A percentile compares a stretch with the other conserved stretches of the same genome.
Conservation (phyloP, 495 filamentous ascomycete genomes). For the Halenospora varia region DNA sequence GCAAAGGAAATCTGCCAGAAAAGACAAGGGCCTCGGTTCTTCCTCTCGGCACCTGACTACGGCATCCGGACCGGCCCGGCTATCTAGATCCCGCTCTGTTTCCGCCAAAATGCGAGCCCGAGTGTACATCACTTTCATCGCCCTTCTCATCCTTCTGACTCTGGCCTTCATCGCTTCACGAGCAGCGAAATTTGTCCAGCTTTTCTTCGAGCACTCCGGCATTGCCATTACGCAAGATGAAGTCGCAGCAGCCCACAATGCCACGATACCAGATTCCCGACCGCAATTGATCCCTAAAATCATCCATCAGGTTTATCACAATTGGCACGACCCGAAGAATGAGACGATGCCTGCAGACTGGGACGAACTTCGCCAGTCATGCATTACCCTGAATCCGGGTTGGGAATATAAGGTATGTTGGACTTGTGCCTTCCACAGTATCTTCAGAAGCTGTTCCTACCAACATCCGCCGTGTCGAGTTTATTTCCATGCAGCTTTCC, state of each 20-base stretch:
- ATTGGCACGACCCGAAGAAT: slow-evolving; percentile 36
- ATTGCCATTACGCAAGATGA: slow-evolving; percentile 38
- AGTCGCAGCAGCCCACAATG: slow-evolving; percentile 28
- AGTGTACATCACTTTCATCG: not conserved
- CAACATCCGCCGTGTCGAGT: no score
- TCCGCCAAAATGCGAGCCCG: slow-evolving; percentile 4
- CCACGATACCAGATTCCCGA: slow-evolving; percentile 34
- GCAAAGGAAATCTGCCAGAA: no score
- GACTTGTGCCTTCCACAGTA: slow-evolving; percentile 23
- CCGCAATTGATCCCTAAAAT: slow-evolving; percentile 78
- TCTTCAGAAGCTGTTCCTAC: no score
- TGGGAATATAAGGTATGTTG: slow-evolving; percentile 72
- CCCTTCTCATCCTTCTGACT: not conserved
- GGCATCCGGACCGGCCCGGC: not conserved
- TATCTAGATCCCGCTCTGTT: not conserved
- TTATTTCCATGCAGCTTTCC: no score
- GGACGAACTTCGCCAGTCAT: slow-evolving; percentile 65
- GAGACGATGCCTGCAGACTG: slow-evolving; percentile 71
- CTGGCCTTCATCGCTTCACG: slow-evolving; percentile 27
- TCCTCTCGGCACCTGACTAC: not conserved
- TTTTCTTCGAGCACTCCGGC: slow-evolving; percentile 37
- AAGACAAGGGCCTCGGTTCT: no score
- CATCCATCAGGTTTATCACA: slow-evolving; percentile 82
- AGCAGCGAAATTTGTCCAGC: slow-evolving; percentile 25
- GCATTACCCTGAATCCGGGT: slow-evolving; percentile 65